Conservation (phyloP, 2,329 filamentous ascomycete genomes). For the Lanzia echinophila region DNA sequence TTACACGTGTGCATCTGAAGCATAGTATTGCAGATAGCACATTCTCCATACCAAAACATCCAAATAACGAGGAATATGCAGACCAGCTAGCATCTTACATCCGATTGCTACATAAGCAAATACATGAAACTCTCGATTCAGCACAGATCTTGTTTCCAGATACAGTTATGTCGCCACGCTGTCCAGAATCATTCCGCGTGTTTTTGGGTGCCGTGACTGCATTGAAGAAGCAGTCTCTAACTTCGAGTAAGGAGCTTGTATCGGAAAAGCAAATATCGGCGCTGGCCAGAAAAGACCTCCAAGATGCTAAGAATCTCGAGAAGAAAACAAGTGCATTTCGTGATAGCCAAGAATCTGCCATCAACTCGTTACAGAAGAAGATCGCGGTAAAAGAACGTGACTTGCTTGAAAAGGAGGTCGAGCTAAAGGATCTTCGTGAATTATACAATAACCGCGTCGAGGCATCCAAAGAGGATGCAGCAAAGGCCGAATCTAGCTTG, state of each 20-base stretch:
- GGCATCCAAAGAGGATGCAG: neutral
- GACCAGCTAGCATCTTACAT: too few relatives aligned
- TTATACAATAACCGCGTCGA: neutral
- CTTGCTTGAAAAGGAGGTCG: too few relatives aligned
- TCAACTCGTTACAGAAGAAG: neutral
- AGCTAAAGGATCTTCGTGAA: neutral
- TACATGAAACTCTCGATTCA: neutral
- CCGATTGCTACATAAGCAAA: neutral
- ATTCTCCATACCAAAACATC: too few relatives aligned
- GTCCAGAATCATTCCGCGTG: neutral
- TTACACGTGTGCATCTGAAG: too few relatives aligned
- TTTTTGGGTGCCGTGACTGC: neutral
- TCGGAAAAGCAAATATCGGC: neutral
- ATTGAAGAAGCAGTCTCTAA: neutral
- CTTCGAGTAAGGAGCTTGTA: neutral
- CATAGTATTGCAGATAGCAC: too few relatives aligned
- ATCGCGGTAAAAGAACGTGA: neutral
- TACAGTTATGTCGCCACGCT: neutral
- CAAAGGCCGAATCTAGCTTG: neutral
- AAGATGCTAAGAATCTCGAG: neutral
- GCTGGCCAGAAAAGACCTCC: neutral
- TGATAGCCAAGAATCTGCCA: neutral
- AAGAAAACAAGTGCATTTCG: neutral
- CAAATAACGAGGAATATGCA: too few relatives aligned
- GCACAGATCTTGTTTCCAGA: neutral